phyloP scores from a whole-genome alignment of 1,284 basidiomycete species.

The Tilletia indica region DNA sequence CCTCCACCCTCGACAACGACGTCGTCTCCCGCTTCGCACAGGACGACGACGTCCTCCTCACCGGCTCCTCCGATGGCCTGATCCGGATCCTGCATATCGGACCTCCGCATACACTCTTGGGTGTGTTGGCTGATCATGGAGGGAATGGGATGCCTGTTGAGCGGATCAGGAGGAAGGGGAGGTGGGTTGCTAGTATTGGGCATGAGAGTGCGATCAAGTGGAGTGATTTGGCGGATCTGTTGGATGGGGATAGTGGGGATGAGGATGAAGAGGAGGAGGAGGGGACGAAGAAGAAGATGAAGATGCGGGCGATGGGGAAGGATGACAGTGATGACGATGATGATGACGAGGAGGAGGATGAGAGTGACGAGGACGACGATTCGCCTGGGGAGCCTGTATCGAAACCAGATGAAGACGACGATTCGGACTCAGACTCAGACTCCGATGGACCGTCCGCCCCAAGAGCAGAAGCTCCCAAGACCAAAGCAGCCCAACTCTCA shows the following conservation, averaged over 20 bases:
- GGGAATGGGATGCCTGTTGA: constrained; percentile 71
- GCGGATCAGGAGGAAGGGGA: constrained; percentile 68
- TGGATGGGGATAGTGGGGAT: constrained; percentile 57
- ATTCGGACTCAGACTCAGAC: neutral
- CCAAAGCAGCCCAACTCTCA: constrained; percentile 10
- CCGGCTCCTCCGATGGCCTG: constrained; percentile 89
- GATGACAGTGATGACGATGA: constrained; percentile 10
- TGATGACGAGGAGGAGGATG: constrained; percentile 21
- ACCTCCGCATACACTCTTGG: constrained; percentile 82
- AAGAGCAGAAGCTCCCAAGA: neutral
- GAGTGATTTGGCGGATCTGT: constrained; percentile 73
- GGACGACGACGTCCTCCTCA: constrained; percentile 70
- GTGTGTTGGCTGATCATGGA: constrained; percentile 84
- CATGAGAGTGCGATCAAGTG: constrained; percentile 83
- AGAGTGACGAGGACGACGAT: neutral
- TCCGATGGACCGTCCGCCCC: neutral
- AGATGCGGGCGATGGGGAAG: constrained; percentile 7
- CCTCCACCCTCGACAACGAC: constrained; percentile 53
- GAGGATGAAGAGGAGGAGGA: constrained; percentile 31
- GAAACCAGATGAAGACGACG: neutral
- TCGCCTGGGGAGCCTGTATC: neutral
- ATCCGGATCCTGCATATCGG: constrained; percentile 79
- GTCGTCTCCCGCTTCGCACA: constrained; percentile 4
- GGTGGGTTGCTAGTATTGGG: constrained; percentile 88
- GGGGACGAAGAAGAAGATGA: constrained; percentile 27